Percentiles rank a stretch among this genome's conserved stretches.
Evolutionary conservation across 2,329 filamentous ascomycete species (phyloP).

Genomic region (Diaporthe amygdali): DNA sequence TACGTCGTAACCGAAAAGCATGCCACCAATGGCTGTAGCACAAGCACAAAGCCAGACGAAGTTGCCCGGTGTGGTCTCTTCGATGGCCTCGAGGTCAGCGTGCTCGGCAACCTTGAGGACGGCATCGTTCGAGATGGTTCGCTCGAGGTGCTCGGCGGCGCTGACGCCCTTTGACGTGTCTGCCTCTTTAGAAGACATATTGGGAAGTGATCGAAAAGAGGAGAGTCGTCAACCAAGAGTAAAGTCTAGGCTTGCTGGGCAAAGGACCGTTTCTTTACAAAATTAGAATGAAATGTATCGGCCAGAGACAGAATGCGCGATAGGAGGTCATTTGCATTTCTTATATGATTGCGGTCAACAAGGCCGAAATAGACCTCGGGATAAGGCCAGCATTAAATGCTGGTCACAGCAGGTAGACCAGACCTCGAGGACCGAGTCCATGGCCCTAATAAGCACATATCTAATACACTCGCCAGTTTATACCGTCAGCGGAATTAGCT

Average conservation of each 20-base stretch:
- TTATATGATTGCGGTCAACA: background rate
- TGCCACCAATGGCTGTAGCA: slow-evolving; percentile 27
- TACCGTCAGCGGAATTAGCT: background rate
- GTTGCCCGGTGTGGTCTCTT: slow-evolving; percentile 29
- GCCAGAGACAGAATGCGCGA: background rate
- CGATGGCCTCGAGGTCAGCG: slow-evolving; percentile 10
- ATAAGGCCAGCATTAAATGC: background rate
- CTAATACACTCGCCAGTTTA: background rate
- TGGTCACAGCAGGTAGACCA: background rate
- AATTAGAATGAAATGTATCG: background rate
- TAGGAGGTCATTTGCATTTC: background rate
- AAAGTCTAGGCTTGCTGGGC: background rate
- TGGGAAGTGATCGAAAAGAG: background rate
- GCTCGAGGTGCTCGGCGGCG: background rate
- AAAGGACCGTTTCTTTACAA: background rate
- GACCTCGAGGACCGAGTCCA: background rate
- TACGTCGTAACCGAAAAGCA: slow-evolving; percentile 45
- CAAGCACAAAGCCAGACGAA: slow-evolving; percentile 6
- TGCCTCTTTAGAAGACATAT: background rate
- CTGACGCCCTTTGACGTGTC: background rate
- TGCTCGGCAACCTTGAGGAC: background rate
- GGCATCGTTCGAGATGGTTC: background rate
- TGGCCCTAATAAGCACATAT: background rate
- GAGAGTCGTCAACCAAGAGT: background rate
- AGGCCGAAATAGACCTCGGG: no score